phyloP scores from a whole-genome alignment of 2,329 filamentous ascomycete genomes.

The Ilyonectria mors-panacis region DNA sequence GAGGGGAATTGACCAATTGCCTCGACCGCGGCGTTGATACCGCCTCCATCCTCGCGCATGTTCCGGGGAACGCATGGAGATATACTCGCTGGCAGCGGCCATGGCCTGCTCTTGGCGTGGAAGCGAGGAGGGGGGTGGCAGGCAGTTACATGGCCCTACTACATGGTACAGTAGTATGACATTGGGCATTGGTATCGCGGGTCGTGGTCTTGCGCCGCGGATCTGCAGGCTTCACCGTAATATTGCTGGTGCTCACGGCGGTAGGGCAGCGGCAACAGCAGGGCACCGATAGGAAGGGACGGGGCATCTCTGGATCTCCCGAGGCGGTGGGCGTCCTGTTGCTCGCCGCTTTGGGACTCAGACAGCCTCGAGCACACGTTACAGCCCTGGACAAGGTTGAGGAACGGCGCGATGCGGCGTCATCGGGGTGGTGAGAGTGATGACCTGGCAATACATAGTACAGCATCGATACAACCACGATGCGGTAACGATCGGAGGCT shows the following conservation, averaged over 20 bases:
- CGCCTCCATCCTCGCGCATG: not conserved
- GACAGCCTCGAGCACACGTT: not conserved
- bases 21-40: not conserved
- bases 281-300: not conserved
- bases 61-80: conserved; percentile 10
- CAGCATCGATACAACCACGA: not conserved
- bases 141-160: not conserved
- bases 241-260: conserved; percentile 2
- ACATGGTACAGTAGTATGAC: conserved; percentile 1
- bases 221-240: conserved; percentile 19
- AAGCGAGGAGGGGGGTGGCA: conserved; percentile 10
- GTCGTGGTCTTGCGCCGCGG: not conserved
- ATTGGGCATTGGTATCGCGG: conserved; percentile 8
- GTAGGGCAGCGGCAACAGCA: conserved; percentile 8
- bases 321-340: conserved; percentile 18
- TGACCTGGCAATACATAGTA: conserved; percentile 16
- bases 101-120: not conserved
- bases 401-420: conserved; percentile 17
- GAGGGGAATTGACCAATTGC: not conserved
- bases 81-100: not conserved
- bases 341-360: conserved; percentile 6
- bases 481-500: not conserved
- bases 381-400: conserved; percentile 1
- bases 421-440: conserved; percentile 3
- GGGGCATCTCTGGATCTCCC: not conserved